phyloP scores from a whole-genome alignment of 78 protist species.

The Speleostelium caveatum region DNA sequence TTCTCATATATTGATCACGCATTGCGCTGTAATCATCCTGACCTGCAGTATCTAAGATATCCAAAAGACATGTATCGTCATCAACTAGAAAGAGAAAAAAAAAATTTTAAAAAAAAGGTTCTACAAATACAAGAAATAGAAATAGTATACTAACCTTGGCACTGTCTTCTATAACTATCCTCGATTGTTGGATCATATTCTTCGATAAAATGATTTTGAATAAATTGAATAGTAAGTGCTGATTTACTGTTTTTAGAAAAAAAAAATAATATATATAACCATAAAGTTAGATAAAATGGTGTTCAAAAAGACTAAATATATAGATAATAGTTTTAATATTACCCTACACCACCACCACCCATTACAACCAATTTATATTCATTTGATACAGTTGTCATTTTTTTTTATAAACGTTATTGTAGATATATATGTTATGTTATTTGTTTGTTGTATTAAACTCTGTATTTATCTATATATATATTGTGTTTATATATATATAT shows the following conservation, averaged over 20 bases:
- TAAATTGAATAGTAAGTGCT: conserved; percentile 88
- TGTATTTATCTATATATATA: too few relatives aligned
- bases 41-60: conserved; percentile 94
- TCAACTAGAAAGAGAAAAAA: too few relatives aligned
- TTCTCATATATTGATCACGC: conserved; percentile 88
- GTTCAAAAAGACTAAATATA: neutral
- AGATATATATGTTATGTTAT: neutral
- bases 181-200: conserved; percentile 95
- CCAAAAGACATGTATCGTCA: conserved; percentile 85
- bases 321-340: neutral
- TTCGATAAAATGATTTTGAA: conserved; percentile 87
- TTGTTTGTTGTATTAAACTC: neutral
- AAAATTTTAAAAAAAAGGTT: too few relatives aligned
- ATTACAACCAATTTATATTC: conserved; percentile 88
- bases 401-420: neutral
- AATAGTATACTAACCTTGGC: too few relatives aligned
- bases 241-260: conserved; percentile 35
- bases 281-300: neutral
- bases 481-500: too few relatives aligned
- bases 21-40: conserved; percentile 92
- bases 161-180: conserved; percentile 88
- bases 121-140: too few relatives aligned
- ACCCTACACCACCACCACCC: conserved; percentile 96
- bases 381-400: conserved; percentile 35
- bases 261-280: neutral